These are phyloP conservation scores for Rhodotorula sp. DNA, from an alignment of 1,284 basidiomycete species.

Conservation along the genomic window DNA sequence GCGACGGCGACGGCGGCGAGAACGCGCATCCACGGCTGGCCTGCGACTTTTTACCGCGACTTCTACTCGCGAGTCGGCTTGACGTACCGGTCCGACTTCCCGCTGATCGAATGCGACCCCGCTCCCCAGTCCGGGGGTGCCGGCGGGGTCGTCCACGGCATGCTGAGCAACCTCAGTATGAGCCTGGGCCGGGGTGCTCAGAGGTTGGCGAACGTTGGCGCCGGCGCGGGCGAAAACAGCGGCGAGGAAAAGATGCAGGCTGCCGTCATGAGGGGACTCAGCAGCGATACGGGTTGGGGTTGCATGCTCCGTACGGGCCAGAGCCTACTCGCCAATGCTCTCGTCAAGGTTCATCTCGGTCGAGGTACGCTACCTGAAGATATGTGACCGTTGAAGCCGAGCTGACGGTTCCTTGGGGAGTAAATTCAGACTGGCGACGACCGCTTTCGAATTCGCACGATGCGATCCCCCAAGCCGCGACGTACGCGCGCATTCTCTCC, in stretches of 20 bases:
- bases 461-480: conserved; percentile 40
- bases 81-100: conserved; percentile 87
- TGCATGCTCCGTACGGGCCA: conserved; percentile 97
- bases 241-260: conserved; percentile 37
- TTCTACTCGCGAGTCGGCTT: conserved; percentile 85
- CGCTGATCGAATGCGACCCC: conserved; percentile 69
- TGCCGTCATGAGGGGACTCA: conserved; percentile 66
- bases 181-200: conserved; percentile 54
- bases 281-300: conserved; percentile 94
- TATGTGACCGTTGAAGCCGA: not conserved
- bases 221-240: conserved; percentile 47
- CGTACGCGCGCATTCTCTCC: conserved; percentile 82
- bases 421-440: conserved; percentile 70
- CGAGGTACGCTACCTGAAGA: conserved; percentile 62
- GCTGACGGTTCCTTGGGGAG: not conserved
- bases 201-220: not conserved
- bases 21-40: conserved; percentile 57
- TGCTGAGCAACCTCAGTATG: conserved; percentile 46
- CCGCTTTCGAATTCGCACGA: conserved; percentile 54
- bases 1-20: not conserved
- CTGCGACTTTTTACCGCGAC: conserved; percentile 80
- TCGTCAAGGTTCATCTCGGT: conserved; percentile 79
- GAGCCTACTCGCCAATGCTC: conserved; percentile 83
- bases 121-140: conserved; percentile 27
- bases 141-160: conserved; percentile 25